Percentiles rank a stretch among this genome's conserved stretches.
phyloP scores from a whole-genome alignment of 2,329 filamentous ascomycete genomes.

The Diaporthe citri region DNA sequence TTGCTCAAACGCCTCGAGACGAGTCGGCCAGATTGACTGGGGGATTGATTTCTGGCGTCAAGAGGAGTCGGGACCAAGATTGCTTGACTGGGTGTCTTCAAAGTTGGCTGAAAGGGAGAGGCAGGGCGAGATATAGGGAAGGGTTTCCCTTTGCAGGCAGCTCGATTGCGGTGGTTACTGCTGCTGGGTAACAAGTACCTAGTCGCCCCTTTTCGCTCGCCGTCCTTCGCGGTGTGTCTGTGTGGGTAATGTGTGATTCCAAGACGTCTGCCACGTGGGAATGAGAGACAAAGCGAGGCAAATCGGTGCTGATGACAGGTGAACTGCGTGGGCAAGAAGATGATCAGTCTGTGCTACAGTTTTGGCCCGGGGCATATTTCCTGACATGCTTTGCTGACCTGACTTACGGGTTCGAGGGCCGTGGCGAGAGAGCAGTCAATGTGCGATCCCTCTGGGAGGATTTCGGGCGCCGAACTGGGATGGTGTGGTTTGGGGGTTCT shows the following conservation, averaged over 20 bases:
- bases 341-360: constrained; percentile 18
- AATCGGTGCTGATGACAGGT: neutral
- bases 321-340: neutral
- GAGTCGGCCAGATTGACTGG: neutral
- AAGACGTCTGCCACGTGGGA: constrained; percentile 18
- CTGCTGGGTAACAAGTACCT: constrained; percentile 2
- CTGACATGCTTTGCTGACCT: constrained; percentile 16
- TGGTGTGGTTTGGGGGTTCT: neutral
- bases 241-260: constrained; percentile 5
- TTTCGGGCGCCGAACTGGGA: constrained; percentile 35
- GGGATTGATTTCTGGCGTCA: neutral
- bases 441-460: neutral
- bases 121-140: constrained; percentile 2
- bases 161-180: neutral
- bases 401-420: constrained; percentile 20
- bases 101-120: no score
- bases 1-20: constrained; percentile 16
- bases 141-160: neutral
- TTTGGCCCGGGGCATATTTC: neutral
- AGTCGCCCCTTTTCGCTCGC: constrained; percentile 9
- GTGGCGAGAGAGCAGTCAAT: neutral
- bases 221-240: neutral
- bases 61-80: neutral
- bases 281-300: neutral
- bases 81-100: constrained; percentile 11